Percentiles rank a stretch among this genome's conserved stretches.
Conservation (phyloP, 1,139 yeast genomes). For the Debaryomyces coudertii region DNA sequence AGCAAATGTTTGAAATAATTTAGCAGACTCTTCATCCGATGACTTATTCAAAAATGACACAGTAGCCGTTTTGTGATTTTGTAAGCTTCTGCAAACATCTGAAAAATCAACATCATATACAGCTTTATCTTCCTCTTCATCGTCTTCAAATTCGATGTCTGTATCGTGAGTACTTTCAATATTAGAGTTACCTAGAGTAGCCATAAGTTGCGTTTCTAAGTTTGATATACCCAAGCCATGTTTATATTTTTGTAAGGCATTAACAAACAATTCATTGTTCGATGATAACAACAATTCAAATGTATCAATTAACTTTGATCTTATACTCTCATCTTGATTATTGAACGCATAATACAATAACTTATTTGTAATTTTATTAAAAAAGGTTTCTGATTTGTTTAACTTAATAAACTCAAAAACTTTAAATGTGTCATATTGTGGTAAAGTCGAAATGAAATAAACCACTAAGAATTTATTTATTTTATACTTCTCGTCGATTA, state of each 20-base stretch:
- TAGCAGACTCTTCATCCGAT: conserved; percentile 46
- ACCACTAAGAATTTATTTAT: conserved; percentile 34
- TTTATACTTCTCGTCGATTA: conserved; percentile 32
- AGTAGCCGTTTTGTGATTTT: conserved; percentile 22
- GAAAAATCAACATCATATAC: conserved; percentile 13
- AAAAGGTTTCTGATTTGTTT: conserved; percentile 22
- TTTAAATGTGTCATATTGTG: conserved; percentile 21
- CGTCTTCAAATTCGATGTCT: conserved; percentile 28
- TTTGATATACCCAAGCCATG: conserved; percentile 47
- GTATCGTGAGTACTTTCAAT: conserved; percentile 23
- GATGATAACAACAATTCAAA: conserved; percentile 48
- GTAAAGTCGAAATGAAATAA: conserved; percentile 28
- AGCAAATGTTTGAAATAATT: conserved; percentile 44
- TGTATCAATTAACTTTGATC: conserved; percentile 39
- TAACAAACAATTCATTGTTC: conserved; percentile 44
- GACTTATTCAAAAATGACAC: conserved; percentile 44
- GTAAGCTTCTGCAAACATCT: conserved; percentile 24
- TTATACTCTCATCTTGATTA: conserved; percentile 23
- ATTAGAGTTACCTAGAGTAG: conserved; percentile 44
- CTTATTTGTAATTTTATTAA: conserved; percentile 27
- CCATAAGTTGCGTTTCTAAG: conserved; percentile 70
- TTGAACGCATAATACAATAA: conserved; percentile 24
- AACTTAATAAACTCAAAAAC: conserved; percentile 29
- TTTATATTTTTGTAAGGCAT: conserved; percentile 38
- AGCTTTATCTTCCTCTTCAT: conserved; percentile 18